These are phyloP conservation scores for Tolypocladium inflatum DNA, from an alignment of 2,329 filamentous ascomycete species.

Conservation along the genomic window DNA sequence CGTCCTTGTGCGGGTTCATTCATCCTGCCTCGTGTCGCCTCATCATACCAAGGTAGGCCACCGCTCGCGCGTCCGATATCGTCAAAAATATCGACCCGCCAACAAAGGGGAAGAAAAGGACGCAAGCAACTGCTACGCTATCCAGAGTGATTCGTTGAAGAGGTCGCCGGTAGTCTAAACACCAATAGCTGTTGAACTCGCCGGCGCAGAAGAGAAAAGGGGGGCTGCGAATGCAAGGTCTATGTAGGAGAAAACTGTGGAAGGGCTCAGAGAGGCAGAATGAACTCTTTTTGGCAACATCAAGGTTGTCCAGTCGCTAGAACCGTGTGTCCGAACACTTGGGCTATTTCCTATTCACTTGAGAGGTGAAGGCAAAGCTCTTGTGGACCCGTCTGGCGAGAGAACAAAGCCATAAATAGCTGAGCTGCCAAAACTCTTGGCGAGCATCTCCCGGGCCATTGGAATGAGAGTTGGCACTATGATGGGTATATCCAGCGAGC, in stretches of 20 bases:
- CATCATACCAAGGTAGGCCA: neutral
- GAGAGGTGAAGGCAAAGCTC: neutral
- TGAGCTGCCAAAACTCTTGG: neutral
- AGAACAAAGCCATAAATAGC: neutral
- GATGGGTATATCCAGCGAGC: neutral
- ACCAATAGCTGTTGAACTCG: neutral
- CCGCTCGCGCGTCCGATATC: neutral
- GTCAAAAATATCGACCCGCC: neutral
- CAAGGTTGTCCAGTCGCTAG: neutral
- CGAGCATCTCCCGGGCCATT: neutral
- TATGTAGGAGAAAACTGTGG: neutral
- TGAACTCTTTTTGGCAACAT: neutral
- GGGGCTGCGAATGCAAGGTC: neutral
- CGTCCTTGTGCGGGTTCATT: neutral
- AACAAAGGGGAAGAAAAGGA: neutral
- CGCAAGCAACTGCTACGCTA: neutral
- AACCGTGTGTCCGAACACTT: neutral
- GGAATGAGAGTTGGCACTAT: too few relatives aligned
- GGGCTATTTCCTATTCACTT: neutral
- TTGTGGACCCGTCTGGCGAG: neutral
- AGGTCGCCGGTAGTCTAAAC: neutral
- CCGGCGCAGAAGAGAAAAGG: neutral
- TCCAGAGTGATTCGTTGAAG: neutral
- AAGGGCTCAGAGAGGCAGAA: neutral
- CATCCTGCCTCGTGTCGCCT: neutral